phyloP scores from a whole-genome alignment of 2,329 filamentous ascomycete genomes.

The Sclerotinia glacialis region DNA sequence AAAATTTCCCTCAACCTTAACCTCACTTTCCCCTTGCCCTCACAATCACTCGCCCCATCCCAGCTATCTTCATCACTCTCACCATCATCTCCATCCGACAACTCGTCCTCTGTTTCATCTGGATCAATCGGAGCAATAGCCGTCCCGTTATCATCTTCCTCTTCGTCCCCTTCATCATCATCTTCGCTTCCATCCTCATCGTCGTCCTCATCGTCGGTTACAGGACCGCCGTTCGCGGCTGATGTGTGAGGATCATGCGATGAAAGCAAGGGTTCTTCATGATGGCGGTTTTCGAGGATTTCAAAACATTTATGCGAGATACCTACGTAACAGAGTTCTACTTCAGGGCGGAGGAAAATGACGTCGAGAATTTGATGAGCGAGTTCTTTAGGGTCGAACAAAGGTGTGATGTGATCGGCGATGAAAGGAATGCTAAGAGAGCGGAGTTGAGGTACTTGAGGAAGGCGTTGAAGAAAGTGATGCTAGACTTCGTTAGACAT shows the following conservation, averaged over 20 bases:
- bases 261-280: conserved; percentile 42
- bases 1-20: conserved; percentile 73
- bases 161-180: conserved; percentile 46
- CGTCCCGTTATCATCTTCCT: conserved; percentile 42
- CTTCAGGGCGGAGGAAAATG: conserved; percentile 70
- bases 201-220: conserved; percentile 46
- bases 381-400: conserved; percentile 63
- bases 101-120: conserved; percentile 41
- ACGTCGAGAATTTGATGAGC: conserved; percentile 77
- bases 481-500: conserved; percentile 48
- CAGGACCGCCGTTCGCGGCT: conserved; percentile 40
- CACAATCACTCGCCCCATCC: conserved; percentile 48
- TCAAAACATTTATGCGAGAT: conserved; percentile 79
- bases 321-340: conserved; percentile 75
- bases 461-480: conserved; percentile 72
- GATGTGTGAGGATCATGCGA: conserved; percentile 33
- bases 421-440: conserved; percentile 70
- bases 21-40: conserved; percentile 43
- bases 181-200: conserved; percentile 49
- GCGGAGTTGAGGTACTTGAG: conserved; percentile 65
- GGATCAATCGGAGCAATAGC: conserved; percentile 38
- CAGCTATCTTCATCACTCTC: conserved; percentile 50
- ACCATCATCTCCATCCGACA: conserved; percentile 43
- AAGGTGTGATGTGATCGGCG: conserved; percentile 55
- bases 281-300: conserved; percentile 63